These are phyloP conservation scores for Maudiozyma barnettii DNA, from an alignment of 805 yeast genomes.

Conservation along the genomic window DNA sequence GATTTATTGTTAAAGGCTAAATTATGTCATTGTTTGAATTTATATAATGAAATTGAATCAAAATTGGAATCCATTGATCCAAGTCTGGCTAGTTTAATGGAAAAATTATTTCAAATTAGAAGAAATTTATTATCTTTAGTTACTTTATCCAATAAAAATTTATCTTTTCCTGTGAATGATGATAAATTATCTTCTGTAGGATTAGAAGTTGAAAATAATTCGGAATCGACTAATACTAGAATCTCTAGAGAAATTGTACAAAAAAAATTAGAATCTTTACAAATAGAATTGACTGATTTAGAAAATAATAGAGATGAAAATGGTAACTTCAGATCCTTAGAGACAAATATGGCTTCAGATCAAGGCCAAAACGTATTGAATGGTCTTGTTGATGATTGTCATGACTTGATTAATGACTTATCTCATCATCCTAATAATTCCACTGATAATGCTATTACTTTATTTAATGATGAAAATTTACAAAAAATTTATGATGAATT, in stretches of 20 bases:
- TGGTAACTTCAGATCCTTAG: conserved; percentile 42
- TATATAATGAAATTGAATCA: conserved; percentile 47
- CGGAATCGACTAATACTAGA: conserved; percentile 3
- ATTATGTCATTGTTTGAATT: conserved; percentile 50
- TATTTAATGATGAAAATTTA: conserved; percentile 40
- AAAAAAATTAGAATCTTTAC: conserved; percentile 28
- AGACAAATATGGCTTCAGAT: conserved; percentile 26
- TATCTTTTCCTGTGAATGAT: conserved; percentile 6
- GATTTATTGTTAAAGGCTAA: conserved; percentile 54
- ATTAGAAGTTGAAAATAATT: background rate
- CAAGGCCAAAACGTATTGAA: conserved; percentile 45
- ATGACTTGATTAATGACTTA: conserved; percentile 62
- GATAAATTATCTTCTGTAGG: conserved; percentile 5
- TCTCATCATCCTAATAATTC: conserved; percentile 30
- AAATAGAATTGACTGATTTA: conserved; percentile 33
- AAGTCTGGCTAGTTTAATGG: conserved; percentile 42
- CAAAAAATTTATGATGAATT: conserved; percentile 55
- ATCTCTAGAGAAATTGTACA: conserved; percentile 15
- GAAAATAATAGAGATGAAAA: conserved; percentile 44
- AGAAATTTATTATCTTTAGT: conserved; percentile 49
- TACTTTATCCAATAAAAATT: conserved; percentile 25
- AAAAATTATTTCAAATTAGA: conserved; percentile 52
- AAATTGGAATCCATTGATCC: conserved; percentile 46
- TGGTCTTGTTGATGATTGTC: conserved; percentile 77
- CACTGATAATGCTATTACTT: conserved; percentile 12